Evolutionary conservation across 1,284 basidiomycete species (phyloP), one percentile per base, ranked within the genome.

Genomic region (Ganoderma lingzhi): DNA sequence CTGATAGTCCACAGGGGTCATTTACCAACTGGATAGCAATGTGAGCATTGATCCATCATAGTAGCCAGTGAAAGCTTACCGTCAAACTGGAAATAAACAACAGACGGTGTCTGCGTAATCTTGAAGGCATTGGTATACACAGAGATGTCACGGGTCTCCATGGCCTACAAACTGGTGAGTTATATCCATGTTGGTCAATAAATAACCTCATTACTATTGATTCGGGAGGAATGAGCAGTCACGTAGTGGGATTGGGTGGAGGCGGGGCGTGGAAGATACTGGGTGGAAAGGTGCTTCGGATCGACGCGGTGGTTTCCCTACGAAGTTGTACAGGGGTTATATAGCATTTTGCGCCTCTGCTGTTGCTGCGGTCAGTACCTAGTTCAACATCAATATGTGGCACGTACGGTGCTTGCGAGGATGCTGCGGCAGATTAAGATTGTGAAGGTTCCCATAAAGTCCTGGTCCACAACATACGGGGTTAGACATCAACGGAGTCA

Each of bases 71-170:
- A 3, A 19, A 37, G 37, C 59, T 41, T 41, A 61, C 59, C 28
- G 15, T 61, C 59, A 17, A 61, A 61, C 12, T 61, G 59, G 28
- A 42, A 61, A 61, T 61, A 61, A 10, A 61, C 15, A 2, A 28
- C 59, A 17, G 59, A 42, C 2, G 59, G 41, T 2, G 41, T 28
- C 15, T 42, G 37, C 3, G 28, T 15, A 6, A 61, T 42, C n/a
- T 42, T 15, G 23, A 61, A 61, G 2, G 39, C 39, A 17, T 61
- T 61, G 3, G 59, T 61, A 14, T 42, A 61, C 28, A 61, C 59
- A 15, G 59, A 3, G 14, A 61, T 61, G 23, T 61, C 23, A 30
- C 14, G 39, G 23, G n/a, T 9, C 23, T 39, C 59, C 59, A 61
- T 61, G 6, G 14, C 32, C 53, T 56, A 19, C 17, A 56, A 17